Evolutionary conservation across 108 stramenopile species (phyloP), one percentile per base, ranked within the genome.

Genomic region (Epithemia pelagica): DNA sequence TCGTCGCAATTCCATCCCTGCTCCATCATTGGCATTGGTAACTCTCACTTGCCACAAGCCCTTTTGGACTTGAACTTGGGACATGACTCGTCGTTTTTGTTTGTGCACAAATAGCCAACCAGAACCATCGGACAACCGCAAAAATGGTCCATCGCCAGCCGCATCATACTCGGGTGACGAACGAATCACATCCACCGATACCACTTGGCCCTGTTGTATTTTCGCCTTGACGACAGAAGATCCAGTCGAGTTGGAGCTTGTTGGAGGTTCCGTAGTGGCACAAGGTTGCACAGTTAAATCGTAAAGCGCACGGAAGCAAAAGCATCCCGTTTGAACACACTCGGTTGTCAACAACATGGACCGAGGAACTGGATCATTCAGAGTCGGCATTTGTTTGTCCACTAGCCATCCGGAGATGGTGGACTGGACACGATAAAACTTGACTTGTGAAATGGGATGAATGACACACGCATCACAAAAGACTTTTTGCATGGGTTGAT

Each of bases 31-130:
- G 21, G 28, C 7, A 32, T 61, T 29, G 3, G 28, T 7, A 5
- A 61, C 30, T 32, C 26, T 3, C 29, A 61, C n/a, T 24, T 63
- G 29, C 62, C 62, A 63, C 24, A 22, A 51, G 18, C 62, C 62
- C 5, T 24, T 1, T 51, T 22, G 24, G 1, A 63, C n/a, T 23
- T 28, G 30, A 3, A 63, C 33, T 15, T 10, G 8, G 32, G 8
- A n/a, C 62, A 63, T 63, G 1, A 51, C 46, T 22, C 33, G 46
- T 23, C 31, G 32, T 22, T 51, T 21, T 23, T 51, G 28, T 29
- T 54, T 52, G 53, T 70, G 52, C 28, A 61, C 68, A 46, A 70
- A 75, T 2, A 75, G 30, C 74, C 74, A 75, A n/a, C 74, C 74
- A 31, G 68, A 70, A 37, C 68, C 68, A 70, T 75, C 74, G 30